These are phyloP conservation scores for Fusarium sp. DNA, from an alignment of 2,329 filamentous ascomycete genomes.

Conservation along the genomic window DNA sequence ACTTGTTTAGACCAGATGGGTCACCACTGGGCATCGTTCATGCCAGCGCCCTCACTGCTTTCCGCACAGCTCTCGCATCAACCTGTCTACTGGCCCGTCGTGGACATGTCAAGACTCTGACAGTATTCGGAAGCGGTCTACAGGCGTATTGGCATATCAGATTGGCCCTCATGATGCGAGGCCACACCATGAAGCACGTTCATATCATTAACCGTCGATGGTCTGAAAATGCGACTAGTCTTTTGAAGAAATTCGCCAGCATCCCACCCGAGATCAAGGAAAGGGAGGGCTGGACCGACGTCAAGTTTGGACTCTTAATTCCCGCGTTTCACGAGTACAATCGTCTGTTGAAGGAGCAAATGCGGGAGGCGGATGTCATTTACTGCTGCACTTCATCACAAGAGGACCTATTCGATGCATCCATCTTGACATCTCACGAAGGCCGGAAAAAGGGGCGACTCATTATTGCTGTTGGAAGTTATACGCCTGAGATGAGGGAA, in stretches of 20 bases:
- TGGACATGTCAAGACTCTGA: slow-evolving; percentile 77
- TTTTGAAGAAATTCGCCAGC: slow-evolving; percentile 62
- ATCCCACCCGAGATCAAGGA: slow-evolving; percentile 58
- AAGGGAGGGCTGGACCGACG: slow-evolving; percentile 71
- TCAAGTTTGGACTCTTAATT: slow-evolving; percentile 77
- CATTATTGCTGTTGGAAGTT: slow-evolving; percentile 78
- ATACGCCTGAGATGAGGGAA: slow-evolving; percentile 81
- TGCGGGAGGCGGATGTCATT: slow-evolving; percentile 81
- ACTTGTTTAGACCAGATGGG: slow-evolving; percentile 73
- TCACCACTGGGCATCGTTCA: slow-evolving; percentile 75
- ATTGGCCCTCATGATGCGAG: slow-evolving; percentile 80
- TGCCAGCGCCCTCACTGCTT: slow-evolving; percentile 80
- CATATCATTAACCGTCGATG: slow-evolving; percentile 86
- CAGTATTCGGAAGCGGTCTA: slow-evolving; percentile 87
- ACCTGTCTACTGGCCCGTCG: slow-evolving; percentile 75
- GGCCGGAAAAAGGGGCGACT: slow-evolving; percentile 77
- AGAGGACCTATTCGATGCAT: slow-evolving; percentile 78
- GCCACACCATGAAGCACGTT: slow-evolving; percentile 78
- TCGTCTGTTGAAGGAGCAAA: slow-evolving; percentile 75
- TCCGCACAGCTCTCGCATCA: slow-evolving; percentile 81
- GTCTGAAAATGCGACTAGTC: slow-evolving; percentile 64
- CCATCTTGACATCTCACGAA: slow-evolving; percentile 78
- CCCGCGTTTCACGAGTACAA: slow-evolving; percentile 76
- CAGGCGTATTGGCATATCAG: slow-evolving; percentile 97
- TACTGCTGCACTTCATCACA: slow-evolving; percentile 89